Conservation (phyloP, 164 flowering plant species). For the Berberis thunbergii region DNA sequence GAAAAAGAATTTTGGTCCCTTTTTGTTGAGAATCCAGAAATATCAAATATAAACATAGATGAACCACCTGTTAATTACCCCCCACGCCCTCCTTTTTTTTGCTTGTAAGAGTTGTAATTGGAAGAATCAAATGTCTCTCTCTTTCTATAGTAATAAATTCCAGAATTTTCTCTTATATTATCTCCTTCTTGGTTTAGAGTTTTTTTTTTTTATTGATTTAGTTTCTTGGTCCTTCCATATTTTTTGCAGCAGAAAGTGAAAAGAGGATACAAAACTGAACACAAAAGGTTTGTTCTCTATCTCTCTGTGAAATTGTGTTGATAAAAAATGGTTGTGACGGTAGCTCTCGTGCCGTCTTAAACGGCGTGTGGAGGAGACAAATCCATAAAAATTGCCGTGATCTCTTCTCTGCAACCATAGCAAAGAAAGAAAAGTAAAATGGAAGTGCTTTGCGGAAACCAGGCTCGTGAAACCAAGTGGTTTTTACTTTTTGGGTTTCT, state of each 20-base stretch:
- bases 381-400: conserved; percentile 9
- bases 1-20: conserved; percentile 3
- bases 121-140: conserved; percentile 5
- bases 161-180: background rate
- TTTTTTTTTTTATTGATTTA: too few species aligned
- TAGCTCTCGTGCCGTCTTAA: conserved; percentile 19
- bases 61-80: background rate
- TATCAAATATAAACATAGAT: background rate
- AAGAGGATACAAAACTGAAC: too few species aligned
- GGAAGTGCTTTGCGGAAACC: background rate
- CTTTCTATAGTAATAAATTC: background rate
- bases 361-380: conserved; percentile 8
- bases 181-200: too few species aligned
- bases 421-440: background rate
- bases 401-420: background rate
- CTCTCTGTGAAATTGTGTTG: too few species aligned
- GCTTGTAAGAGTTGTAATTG: conserved; percentile 18
- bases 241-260: too few species aligned
- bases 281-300: too few species aligned
- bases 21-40: background rate
- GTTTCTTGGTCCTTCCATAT: too few species aligned
- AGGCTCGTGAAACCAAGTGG: too few species aligned
- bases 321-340: too few species aligned
- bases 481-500: too few species aligned
- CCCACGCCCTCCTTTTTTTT: conserved; percentile 29